Conservation (phyloP, 179 eudicot genomes). For the Carnegiea gigantea region DNA sequence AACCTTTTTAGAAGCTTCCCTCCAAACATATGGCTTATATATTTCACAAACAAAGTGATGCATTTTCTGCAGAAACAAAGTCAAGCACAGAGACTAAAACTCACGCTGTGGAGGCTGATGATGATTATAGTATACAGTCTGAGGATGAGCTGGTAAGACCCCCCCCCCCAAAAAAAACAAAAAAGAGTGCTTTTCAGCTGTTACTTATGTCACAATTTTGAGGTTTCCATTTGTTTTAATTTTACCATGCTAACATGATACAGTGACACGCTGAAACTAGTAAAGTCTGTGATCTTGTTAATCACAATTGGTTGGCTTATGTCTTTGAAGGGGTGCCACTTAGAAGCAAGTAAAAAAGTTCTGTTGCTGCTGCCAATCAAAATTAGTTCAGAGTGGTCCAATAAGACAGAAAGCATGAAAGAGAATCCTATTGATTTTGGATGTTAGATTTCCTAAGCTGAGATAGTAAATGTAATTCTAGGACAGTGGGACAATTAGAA, state of each 20-base stretch:
- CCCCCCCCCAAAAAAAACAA: not conserved
- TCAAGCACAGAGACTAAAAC: conserved; percentile 43
- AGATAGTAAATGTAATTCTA: not conserved
- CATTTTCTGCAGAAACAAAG: conserved; percentile 17
- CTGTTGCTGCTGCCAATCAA: not conserved
- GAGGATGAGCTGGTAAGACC: conserved; percentile 61
- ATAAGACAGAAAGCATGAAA: not conserved
- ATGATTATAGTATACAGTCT: conserved; percentile 54
- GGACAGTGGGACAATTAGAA: not conserved
- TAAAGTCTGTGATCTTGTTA: not conserved
- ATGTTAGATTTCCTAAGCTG: not conserved
- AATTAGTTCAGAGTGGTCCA: not conserved
- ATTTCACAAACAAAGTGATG: conserved; percentile 20
- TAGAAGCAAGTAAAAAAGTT: not conserved
- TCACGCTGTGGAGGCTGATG: conserved; percentile 50
- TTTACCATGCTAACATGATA: not conserved
- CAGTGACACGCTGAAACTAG: not conserved
- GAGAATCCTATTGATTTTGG: not conserved
- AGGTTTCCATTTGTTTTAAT: not conserved
- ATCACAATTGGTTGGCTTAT: not conserved
- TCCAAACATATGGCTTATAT: conserved; percentile 15
- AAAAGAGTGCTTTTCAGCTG: not conserved
- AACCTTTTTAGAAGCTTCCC: conserved; percentile 8
- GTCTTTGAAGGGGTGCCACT: not conserved
- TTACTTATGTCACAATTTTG: not conserved